phyloP scores from a whole-genome alignment of 2,329 filamentous ascomycete species.

The Diaporthe citriasiana region DNA sequence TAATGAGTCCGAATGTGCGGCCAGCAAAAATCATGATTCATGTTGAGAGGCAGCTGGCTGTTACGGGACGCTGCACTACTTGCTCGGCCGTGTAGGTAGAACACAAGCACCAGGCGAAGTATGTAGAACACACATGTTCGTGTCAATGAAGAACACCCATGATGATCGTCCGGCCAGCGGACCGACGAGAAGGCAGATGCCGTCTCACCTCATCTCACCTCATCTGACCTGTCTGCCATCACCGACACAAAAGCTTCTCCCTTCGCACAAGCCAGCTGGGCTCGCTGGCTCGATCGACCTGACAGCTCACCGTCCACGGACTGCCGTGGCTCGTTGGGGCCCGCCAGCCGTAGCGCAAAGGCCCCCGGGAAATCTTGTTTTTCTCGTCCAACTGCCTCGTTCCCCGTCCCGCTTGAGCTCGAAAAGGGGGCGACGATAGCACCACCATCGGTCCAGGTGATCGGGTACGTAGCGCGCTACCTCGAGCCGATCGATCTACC shows the following conservation, averaged over 20 bases:
- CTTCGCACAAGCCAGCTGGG: constrained; percentile 5
- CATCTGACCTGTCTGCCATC: constrained; percentile 29
- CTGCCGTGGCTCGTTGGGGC: neutral
- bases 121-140: constrained; percentile 2
- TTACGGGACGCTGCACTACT: neutral
- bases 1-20: neutral
- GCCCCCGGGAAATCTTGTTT: constrained; percentile 26
- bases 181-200: constrained; percentile 34
- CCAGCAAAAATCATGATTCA: neutral
- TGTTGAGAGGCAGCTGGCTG: neutral
- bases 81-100: neutral
- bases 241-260: neutral
- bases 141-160: constrained; percentile 4
- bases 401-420: neutral
- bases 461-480: constrained; percentile 8
- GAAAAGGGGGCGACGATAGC: neutral
- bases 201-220: constrained; percentile 40
- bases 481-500: constrained; percentile 30
- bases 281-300: constrained; percentile 17
- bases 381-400: neutral
- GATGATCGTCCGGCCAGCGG: constrained; percentile 25
- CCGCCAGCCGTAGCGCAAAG: constrained; percentile 14
- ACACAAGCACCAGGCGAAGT: neutral
- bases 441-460: constrained; percentile 34
- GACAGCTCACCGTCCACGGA: constrained; percentile 29